phyloP scores from a whole-genome alignment of 257 asterid genomes.

The Solanum lignicaule region DNA sequence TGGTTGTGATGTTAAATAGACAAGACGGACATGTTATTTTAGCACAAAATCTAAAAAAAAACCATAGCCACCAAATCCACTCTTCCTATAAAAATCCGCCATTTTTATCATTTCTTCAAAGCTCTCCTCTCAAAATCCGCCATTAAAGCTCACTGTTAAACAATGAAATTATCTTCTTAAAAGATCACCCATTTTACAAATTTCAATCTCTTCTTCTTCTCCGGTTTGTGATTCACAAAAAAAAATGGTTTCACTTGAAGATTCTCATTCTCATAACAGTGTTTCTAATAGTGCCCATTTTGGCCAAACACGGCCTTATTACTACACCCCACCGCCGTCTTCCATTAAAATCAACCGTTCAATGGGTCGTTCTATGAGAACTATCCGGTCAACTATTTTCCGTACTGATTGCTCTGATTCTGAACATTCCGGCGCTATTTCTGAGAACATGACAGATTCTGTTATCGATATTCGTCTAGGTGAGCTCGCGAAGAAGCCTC shows the following conservation, averaged over 20 bases:
- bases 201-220: neutral
- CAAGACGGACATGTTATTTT: neutral
- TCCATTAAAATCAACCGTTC: constrained; percentile 42
- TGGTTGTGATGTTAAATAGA: neutral
- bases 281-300: constrained; percentile 21
- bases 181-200: neutral
- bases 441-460: constrained; percentile 63
- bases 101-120: constrained; percentile 9
- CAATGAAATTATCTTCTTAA: neutral
- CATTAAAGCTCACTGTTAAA: neutral
- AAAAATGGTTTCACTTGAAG: constrained; percentile 49
- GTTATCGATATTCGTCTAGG: constrained; percentile 62
- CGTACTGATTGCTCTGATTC: constrained; percentile 12
- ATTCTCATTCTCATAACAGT: constrained; percentile 22
- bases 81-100: constrained; percentile 21
- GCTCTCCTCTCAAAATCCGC: neutral
- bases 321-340: constrained; percentile 58
- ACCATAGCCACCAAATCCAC: neutral
- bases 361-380: constrained; percentile 49
- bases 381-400: constrained; percentile 52
- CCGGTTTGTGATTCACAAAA: constrained; percentile 4
- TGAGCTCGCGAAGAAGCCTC: constrained; percentile 45
- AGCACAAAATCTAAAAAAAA: neutral
- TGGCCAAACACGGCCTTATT: constrained; percentile 35
- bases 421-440: constrained; percentile 18